These are phyloP conservation scores for Bonia amplexicaulis DNA, from an alignment of 176 grass and related monocot species.

Conservation along the genomic window DNA sequence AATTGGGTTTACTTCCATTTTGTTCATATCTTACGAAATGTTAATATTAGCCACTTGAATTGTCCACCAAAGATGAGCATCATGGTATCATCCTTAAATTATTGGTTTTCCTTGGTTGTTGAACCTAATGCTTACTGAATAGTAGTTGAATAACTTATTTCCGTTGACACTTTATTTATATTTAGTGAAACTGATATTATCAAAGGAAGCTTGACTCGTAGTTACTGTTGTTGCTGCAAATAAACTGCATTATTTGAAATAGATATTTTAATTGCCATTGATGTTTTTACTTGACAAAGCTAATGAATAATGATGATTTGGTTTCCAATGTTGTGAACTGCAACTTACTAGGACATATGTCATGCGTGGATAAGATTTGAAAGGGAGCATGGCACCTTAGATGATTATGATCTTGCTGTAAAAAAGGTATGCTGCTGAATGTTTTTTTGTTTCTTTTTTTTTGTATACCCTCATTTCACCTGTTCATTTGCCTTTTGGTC, in stretches of 20 bases:
- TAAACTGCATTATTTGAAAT: background rate
- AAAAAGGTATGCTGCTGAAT: constrained; percentile 61
- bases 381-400: constrained; percentile 84
- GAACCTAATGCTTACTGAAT: background rate
- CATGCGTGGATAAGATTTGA: constrained; percentile 81
- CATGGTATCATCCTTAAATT: background rate
- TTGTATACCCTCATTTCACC: background rate
- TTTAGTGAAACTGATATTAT: background rate
- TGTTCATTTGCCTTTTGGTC: background rate
- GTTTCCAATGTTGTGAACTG: background rate
- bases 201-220: background rate
- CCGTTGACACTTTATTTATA: background rate
- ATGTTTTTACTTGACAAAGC: constrained; percentile 4
- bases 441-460: constrained; percentile 6
- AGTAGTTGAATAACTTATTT: background rate
- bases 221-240: background rate
- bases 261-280: background rate
- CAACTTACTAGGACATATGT: constrained; percentile 74
- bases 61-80: background rate
- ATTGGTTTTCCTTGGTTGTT: background rate
- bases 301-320: constrained; percentile 25
- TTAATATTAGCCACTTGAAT: background rate
- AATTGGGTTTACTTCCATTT: background rate
- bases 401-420: constrained; percentile 82
- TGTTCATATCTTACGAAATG: background rate